These are phyloP conservation scores for Citrus sp. DNA, from an alignment of 345 rosid species.

Conservation along the genomic window DNA sequence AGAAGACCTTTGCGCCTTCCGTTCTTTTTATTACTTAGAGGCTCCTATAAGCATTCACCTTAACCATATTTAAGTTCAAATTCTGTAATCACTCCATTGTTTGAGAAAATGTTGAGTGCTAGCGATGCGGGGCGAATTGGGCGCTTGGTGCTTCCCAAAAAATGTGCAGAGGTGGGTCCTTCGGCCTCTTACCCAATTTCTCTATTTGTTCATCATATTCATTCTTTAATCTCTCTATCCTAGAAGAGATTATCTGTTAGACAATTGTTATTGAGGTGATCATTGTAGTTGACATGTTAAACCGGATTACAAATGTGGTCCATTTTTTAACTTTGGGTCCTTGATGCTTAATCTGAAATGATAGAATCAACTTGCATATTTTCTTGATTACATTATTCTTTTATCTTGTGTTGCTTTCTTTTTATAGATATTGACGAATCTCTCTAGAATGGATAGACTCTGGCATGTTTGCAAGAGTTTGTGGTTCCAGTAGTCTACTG, in stretches of 20 bases:
- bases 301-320: not conserved
- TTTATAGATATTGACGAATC: not conserved
- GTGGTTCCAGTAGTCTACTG: not conserved
- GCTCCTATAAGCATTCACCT: slow-evolving; percentile 33
- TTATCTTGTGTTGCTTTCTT: not conserved
- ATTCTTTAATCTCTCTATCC: not conserved
- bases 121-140: slow-evolving; percentile 94
- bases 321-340: not conserved
- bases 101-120: slow-evolving; percentile 94
- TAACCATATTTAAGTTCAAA: slow-evolving; percentile 68
- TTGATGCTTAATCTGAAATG: not conserved
- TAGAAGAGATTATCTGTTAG: not conserved
- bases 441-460: not conserved
- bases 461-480: not conserved
- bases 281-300: not conserved
- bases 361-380: not conserved
- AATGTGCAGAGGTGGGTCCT: slow-evolving; percentile 86
- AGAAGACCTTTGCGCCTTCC: not conserved
- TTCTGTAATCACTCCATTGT: slow-evolving; percentile 74
- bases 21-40: not conserved
- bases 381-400: not conserved
- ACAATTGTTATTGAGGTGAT: not conserved
- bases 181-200: slow-evolving; percentile 1
- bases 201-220: slow-evolving; percentile 10
- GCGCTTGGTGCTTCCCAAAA: slow-evolving; percentile 88